A percentile compares a stretch with the other conserved stretches of the same genome.
These are phyloP conservation scores for Tillandsia fasciculata DNA, from an alignment of 176 grass and related monocot genomes.

Conservation along the genomic window DNA sequence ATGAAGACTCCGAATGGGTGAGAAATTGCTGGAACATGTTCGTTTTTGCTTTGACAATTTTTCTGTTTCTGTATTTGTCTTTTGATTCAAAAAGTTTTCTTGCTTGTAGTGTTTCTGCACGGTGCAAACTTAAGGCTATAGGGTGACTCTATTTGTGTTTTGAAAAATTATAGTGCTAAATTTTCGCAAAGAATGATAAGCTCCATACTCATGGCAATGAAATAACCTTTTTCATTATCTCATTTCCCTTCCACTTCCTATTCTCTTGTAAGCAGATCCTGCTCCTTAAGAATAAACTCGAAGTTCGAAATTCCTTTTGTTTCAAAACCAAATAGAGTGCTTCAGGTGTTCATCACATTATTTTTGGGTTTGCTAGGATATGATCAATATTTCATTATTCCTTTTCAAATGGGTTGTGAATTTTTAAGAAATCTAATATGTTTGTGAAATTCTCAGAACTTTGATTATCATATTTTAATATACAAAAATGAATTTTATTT, in stretches of 20 bases:
- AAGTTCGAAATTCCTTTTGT: background rate
- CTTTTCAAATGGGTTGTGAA: background rate
- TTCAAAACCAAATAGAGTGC: background rate
- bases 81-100: background rate
- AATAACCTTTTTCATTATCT: background rate
- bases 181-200: too few species aligned
- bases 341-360: background rate
- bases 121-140: too few species aligned
- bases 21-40: slow-evolving; percentile 15
- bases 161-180: too few species aligned
- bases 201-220: too few species aligned
- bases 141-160: too few species aligned
- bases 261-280: background rate
- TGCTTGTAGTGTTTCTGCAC: background rate
- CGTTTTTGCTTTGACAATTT: background rate
- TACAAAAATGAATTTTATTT: too few species aligned
- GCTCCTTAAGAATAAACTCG: background rate
- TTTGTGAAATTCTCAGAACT: too few species aligned
- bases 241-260: background rate
- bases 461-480: too few species aligned
- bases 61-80: background rate
- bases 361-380: background rate
- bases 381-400: background rate
- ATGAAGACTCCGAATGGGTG: slow-evolving; percentile 97
- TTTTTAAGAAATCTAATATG: too few species aligned